These are phyloP conservation scores for Lactifluus volemus DNA, from an alignment of 768 basidiomycete genomes.

Conservation along the genomic window DNA sequence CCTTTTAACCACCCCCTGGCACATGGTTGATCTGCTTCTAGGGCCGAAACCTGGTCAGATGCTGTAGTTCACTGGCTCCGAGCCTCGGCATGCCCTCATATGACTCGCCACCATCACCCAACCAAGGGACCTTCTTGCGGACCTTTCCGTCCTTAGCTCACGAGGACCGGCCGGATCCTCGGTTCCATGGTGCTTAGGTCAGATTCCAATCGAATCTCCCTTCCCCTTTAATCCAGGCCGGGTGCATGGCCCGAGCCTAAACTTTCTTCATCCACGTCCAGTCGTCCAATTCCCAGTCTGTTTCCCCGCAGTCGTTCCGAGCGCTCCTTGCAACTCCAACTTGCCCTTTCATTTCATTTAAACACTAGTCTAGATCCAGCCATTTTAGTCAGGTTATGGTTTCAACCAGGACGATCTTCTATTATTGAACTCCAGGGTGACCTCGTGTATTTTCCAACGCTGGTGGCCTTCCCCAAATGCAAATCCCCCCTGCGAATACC, in stretches of 20 bases:
- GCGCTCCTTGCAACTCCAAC: background rate
- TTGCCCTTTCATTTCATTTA: background rate
- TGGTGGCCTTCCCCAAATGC: background rate
- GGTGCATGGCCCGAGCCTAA: conserved; percentile 14
- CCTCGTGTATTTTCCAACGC: background rate
- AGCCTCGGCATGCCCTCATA: conserved; percentile 14
- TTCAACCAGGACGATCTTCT: background rate
- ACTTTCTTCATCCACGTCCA: conserved; percentile 14
- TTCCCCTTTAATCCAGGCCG: conserved; percentile 6
- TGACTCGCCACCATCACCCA: conserved; percentile 17
- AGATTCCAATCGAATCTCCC: conserved; percentile 11
- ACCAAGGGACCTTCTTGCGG: conserved; percentile 3
- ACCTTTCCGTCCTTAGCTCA: conserved; percentile 11
- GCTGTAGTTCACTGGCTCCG: conserved; percentile 5
- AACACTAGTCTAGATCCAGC: background rate
- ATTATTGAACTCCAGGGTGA: background rate
- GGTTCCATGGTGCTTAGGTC: conserved; percentile 8
- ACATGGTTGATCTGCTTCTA: conserved; percentile 6
- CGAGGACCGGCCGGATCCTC: conserved; percentile 9
- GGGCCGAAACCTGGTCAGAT: conserved; percentile 15
- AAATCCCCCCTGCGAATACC: background rate
- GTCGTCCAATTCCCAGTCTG: background rate
- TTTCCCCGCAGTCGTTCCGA: conserved; percentile 18
- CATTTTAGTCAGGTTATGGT: background rate
- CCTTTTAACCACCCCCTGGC: conserved; percentile 7